These are phyloP conservation scores for Agaricus subrufescens DNA, from an alignment of 768 basidiomycete species.

Conservation along the genomic window DNA sequence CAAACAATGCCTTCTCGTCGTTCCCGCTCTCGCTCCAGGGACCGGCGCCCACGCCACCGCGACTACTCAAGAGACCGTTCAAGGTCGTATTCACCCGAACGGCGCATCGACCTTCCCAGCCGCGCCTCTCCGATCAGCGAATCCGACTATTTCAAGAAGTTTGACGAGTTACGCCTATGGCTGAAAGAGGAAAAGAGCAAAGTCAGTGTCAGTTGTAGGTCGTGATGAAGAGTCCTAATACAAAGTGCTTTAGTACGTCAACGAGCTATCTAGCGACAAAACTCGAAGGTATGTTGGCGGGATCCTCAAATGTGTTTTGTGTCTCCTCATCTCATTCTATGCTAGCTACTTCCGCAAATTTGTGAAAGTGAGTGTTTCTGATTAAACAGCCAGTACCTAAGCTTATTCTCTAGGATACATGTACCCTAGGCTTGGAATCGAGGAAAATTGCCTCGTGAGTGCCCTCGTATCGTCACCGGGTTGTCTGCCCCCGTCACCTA, in stretches of 20 bases:
- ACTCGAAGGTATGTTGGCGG: constrained; percentile 57
- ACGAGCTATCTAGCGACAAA: constrained; percentile 78
- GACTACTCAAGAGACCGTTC: constrained; percentile 26
- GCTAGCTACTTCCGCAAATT: constrained; percentile 89
- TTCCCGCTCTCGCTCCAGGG: constrained; percentile 29
- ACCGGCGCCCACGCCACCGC: constrained; percentile 12
- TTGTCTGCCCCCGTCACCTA: neutral
- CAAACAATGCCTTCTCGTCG: constrained; percentile 30
- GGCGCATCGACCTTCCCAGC: constrained; percentile 42
- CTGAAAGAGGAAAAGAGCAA: constrained; percentile 60
- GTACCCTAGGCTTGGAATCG: constrained; percentile 69
- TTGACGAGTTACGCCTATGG: constrained; percentile 84
- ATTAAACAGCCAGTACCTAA: constrained; percentile 1
- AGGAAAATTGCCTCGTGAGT: constrained; percentile 64
- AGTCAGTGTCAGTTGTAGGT: constrained; percentile 22
- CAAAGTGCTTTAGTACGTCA: constrained; percentile 59
- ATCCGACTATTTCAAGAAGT: constrained; percentile 87
- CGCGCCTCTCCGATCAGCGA: constrained; percentile 65
- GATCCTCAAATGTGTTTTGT: constrained; percentile 6
- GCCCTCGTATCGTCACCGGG: neutral
- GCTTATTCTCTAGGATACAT: constrained; percentile 2
- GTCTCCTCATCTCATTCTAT: constrained; percentile 24
- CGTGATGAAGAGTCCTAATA: neutral
- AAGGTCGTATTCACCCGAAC: constrained; percentile 43
- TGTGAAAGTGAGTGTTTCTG: constrained; percentile 52